These are phyloP conservation scores for Apocynum venetum DNA, from an alignment of 257 asterid genomes.

Conservation along the genomic window DNA sequence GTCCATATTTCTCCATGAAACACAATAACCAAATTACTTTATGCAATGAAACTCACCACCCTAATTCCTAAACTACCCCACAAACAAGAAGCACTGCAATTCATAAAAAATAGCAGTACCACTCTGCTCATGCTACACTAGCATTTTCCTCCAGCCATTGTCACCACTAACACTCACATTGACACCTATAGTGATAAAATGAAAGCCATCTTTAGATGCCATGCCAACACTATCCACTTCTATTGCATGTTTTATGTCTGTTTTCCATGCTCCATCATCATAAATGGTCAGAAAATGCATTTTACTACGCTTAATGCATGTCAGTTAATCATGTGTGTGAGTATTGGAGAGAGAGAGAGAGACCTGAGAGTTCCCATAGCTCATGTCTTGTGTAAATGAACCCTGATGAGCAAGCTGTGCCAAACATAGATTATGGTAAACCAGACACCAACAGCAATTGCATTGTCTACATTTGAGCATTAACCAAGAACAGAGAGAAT, in stretches of 20 bases:
- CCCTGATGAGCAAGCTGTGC: constrained; percentile 64
- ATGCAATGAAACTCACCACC: neutral
- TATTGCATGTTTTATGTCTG: neutral
- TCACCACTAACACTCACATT: neutral
- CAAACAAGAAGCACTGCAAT: neutral
- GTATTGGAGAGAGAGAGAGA: constrained; percentile 6
- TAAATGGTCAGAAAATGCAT: neutral
- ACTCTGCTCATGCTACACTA: neutral
- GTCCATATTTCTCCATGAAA: neutral
- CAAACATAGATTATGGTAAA: constrained; percentile 1
- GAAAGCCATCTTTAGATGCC: neutral
- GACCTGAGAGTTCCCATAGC: constrained; percentile 73
- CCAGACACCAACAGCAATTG: neutral
- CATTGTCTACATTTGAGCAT: neutral
- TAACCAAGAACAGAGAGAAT: neutral
- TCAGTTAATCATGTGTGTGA: neutral
- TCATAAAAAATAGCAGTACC: neutral
- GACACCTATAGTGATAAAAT: neutral
- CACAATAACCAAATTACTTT: neutral
- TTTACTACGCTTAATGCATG: too few species aligned
- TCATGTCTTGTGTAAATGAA: constrained; percentile 72
- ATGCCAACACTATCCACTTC: neutral
- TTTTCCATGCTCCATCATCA: neutral
- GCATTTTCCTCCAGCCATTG: neutral
- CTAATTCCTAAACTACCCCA: neutral